Percentiles rank a stretch among this genome's conserved stretches.
Conservation (phyloP, 2,329 filamentous ascomycete genomes). For the Polychaeton citri region DNA sequence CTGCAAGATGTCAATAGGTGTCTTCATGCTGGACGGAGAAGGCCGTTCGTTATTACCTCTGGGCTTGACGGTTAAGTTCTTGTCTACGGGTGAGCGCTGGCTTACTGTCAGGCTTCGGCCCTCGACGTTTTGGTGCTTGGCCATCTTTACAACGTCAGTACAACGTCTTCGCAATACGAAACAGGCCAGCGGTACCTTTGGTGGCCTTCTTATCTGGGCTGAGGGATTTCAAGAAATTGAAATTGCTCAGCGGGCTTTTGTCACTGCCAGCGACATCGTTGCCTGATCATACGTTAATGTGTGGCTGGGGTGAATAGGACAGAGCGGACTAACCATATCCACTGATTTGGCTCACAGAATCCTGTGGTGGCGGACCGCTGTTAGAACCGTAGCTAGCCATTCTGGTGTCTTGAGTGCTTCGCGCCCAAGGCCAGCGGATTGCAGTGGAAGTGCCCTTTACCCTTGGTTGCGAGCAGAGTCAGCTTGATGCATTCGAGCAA, state of each 20-base stretch:
- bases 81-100: constrained; percentile 84
- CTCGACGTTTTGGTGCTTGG: constrained; percentile 73
- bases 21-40: constrained; percentile 7
- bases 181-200: constrained; percentile 42
- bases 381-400: neutral
- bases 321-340: neutral
- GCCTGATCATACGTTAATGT: neutral
- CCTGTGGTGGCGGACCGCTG: neutral
- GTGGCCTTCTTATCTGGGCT: constrained; percentile 58
- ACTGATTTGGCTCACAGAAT: neutral
- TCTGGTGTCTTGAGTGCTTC: neutral
- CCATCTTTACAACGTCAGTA: constrained; percentile 46
- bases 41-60: constrained; percentile 49
- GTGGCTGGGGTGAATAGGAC: neutral
- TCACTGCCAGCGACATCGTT: neutral
- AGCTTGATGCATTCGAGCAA: too few relatives aligned
- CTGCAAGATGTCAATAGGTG: constrained; percentile 32
- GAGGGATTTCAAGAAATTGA: constrained; percentile 48
- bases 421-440: neutral
- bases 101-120: constrained; percentile 92
- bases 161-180: neutral
- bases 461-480: too few relatives aligned
- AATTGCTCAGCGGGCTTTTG: constrained; percentile 14
- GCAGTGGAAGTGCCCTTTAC: neutral
- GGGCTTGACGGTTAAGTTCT: constrained; percentile 88